Evolutionary conservation across 306 rosid genomes (phyloP), one percentile per base, ranked within the genome.

Genomic region (Dalbergia oliveri): DNA sequence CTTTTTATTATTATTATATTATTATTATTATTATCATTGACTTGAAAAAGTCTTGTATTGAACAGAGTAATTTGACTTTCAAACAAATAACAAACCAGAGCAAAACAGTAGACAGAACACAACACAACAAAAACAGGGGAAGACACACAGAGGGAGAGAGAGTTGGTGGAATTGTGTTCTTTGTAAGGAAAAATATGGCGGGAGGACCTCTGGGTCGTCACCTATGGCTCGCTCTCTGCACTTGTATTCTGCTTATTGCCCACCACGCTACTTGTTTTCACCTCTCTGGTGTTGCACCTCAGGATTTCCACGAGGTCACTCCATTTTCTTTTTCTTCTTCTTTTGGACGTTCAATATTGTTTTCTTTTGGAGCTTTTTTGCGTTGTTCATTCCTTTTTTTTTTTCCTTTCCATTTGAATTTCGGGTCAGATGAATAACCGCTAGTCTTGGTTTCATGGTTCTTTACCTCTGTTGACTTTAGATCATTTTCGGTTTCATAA

Each of bases 221-320:
- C 43, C 86, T 86, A 63, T 93, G 93, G 91, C 88, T 90, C 84
- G 83, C 62, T 56, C 11, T 88, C 16, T 84, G 81, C 67, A 21
- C 87, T 21, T 87, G 72, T 60, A 35, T 91, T 67, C 69, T 86
- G 33, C 80, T 93, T 72, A 54, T 83, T 77, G 72, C 84, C 8
- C 85, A 64, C 26, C 89, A 66, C 58, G 82, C 66, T 80, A 81
- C 73, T 34, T 87, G 87, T 81, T 93, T 91, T 81, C 89, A 93
- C 82, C 98, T 93, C 49, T 96, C 93, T 26, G 98, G 94, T 67
- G 98, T 93, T 21, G 92, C 94, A 34, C 98, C 98, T 26, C 88
- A 88, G 65, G 97, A 89, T 82, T 93, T 93, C 72, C 79, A 67
- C 56, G 82, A 78, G 82, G 82, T 78, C 18, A 57, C 65, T 53